Base-by-base conservation (phyloP, 192 early-diverging fungal species). In the Backusella westeae region DNA sequence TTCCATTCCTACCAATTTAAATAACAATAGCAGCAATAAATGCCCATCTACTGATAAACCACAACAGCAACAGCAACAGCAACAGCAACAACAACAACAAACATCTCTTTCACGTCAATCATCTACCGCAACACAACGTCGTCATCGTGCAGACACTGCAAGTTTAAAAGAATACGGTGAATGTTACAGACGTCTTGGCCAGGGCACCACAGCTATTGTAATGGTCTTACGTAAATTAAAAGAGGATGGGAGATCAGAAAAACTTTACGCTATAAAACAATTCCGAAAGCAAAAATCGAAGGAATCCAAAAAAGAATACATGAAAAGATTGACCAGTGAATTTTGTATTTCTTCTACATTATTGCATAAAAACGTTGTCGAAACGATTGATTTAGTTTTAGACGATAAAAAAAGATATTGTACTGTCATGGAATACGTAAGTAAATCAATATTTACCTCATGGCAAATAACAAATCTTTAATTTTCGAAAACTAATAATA, bases 301-400 rank as follows among this genome's bases (percentile, higher is more conserved):
- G 78, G 96, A 97, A 88, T 90, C 91, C 4, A 90, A 97, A 89
- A 96, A 96, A 84, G 95, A 97, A 71, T 98, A 97, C 85, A 88
- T 99, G 85, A 98, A 98, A 85, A 99, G 96, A 87, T 85, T 99
- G 73, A 95, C 93, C 34, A 89, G 91, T 79, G 97, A 99, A 87
- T 99, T 98, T 82, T 98, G 97, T 85, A 98, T 99, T 74, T 91
- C 90, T 42, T 97, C 96, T 6, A 94, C 93, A 32, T 87, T 99
- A 71, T 88, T 95, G 70, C 96, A 98, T 85, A 87, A 90, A 75
- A 97, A 99, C 82, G 85, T 99, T n/a, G 94, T 99, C 34, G 90
- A 92, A 79, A 98, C 96, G 4, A 92, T 99, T 29, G 98, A 99
- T 84, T 85, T 99, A 72, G 96, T 99, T 56, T 94, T 97, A 83